These are phyloP conservation scores for Torulaspora gathmanii DNA, from an alignment of 805 yeast species.

Conservation along the genomic window DNA sequence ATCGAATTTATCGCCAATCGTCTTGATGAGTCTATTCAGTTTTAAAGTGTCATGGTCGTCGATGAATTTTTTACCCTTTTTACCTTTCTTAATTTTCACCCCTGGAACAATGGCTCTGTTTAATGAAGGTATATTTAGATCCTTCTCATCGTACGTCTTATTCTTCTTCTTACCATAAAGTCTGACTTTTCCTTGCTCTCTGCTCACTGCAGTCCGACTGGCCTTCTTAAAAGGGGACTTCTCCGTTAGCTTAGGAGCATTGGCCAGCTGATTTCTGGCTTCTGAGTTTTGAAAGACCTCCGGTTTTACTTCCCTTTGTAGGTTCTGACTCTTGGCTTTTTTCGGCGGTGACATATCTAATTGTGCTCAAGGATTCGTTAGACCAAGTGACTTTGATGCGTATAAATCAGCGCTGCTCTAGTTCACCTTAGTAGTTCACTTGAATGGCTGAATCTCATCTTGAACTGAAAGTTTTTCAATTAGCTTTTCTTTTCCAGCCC, in stretches of 20 bases:
- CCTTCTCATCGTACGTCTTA: constrained; percentile 62
- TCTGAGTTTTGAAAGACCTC: constrained; percentile 61
- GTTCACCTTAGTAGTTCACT: neutral
- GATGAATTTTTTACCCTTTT: constrained; percentile 79
- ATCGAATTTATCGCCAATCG: constrained; percentile 79
- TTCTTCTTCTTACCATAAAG: constrained; percentile 59
- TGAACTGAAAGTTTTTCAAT: constrained; percentile 1
- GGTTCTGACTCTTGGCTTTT: constrained; percentile 40
- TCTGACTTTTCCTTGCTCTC: constrained; percentile 59
- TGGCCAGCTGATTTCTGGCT: constrained; percentile 63
- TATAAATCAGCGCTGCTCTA: neutral
- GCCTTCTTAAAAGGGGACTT: constrained; percentile 50
- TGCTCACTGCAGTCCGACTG: constrained; percentile 52
- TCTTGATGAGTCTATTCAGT: constrained; percentile 65
- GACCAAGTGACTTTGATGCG: neutral
- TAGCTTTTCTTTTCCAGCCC: neutral
- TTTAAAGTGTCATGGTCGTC: constrained; percentile 61
- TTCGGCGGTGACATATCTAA: constrained; percentile 11
- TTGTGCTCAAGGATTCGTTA: neutral
- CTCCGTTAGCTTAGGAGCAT: constrained; percentile 51
- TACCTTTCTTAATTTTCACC: constrained; percentile 67
- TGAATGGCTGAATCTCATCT: neutral
- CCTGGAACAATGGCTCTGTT: constrained; percentile 88
- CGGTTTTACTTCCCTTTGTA: constrained; percentile 53
- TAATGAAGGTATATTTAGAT: constrained; percentile 70